Conservation (phyloP, 306 rosid species). For the Quercus glauca region DNA sequence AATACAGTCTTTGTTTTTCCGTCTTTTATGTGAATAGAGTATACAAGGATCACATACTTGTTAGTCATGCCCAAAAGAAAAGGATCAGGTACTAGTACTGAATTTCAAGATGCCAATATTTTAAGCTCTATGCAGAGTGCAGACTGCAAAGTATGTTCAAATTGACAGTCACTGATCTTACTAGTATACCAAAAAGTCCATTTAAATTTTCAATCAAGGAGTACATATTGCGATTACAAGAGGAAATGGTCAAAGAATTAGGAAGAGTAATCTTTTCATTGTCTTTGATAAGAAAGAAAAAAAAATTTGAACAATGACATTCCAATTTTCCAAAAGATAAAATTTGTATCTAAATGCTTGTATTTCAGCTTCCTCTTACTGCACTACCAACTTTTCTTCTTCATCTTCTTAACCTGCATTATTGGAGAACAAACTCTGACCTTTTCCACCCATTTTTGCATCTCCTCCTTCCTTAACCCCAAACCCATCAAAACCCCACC, state of each 20-base stretch:
- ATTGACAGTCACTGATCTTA: background rate
- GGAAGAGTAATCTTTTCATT: background rate
- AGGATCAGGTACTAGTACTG: background rate
- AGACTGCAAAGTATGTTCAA: background rate
- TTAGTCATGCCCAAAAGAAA: slow-evolving; percentile 66
- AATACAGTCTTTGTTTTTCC: slow-evolving; percentile 87
- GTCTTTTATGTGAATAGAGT: slow-evolving; percentile 80
- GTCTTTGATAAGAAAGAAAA: background rate
- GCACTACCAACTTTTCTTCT: slow-evolving; percentile 25
- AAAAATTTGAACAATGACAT: background rate
- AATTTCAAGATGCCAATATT: background rate
- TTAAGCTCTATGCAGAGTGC: background rate
- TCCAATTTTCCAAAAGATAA: background rate
- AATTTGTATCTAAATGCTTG: background rate
- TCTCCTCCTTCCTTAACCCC: slow-evolving; percentile 32
- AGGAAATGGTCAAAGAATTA: background rate
- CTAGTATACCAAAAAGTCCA: background rate
- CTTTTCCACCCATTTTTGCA: slow-evolving; percentile 29
- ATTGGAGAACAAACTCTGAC: slow-evolving; percentile 16
- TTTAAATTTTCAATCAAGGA: background rate
- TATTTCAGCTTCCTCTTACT: slow-evolving; percentile 1
- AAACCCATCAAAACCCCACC: slow-evolving; percentile 33
- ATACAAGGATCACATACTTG: slow-evolving; percentile 71
- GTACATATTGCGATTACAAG: background rate
- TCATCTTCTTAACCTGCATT: slow-evolving; percentile 16